Percentiles rank a stretch among this genome's conserved stretches.
Conservation (phyloP, 352 stramenopile genomes). For the Peronosclerospora sorghi region DNA sequence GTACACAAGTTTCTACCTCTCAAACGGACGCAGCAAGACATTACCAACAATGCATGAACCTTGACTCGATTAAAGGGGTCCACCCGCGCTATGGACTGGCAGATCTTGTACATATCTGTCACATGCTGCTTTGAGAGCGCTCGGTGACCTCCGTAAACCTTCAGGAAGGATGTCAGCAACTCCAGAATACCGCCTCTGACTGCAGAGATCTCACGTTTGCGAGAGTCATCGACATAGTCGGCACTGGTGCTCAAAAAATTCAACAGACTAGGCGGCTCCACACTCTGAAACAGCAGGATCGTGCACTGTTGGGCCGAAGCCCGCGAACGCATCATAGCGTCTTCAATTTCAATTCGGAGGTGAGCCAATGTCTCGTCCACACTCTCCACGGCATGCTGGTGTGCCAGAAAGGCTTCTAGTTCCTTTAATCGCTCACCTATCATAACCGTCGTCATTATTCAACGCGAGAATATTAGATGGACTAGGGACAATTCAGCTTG, state of each 20-base stretch:
- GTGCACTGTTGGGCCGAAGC: slow-evolving; percentile 52
- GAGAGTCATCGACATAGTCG: slow-evolving; percentile 32
- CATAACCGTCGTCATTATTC: slow-evolving; percentile 31
- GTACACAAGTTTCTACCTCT: not conserved
- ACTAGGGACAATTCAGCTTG: too few relatives aligned
- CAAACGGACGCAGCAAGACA: not conserved
- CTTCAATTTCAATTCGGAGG: slow-evolving; percentile 28
- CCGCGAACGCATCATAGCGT: slow-evolving; percentile 46
- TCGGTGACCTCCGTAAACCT: slow-evolving; percentile 31
- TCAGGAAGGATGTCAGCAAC: slow-evolving; percentile 38
- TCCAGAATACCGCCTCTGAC: slow-evolving; percentile 39
- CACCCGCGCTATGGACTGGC: slow-evolving; percentile 38
- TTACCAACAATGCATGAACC: slow-evolving; percentile 25
- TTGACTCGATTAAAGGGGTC: slow-evolving; percentile 65
- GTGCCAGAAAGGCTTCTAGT: slow-evolving; percentile 45
- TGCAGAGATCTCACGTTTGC: slow-evolving; percentile 46
- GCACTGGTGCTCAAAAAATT: slow-evolving; percentile 44
- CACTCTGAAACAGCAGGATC: slow-evolving; percentile 46
- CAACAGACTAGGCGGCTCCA: slow-evolving; percentile 39
- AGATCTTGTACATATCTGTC: slow-evolving; percentile 26
- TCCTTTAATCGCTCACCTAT: slow-evolving; percentile 49
- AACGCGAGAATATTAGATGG: slow-evolving; percentile 6
- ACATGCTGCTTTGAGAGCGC: slow-evolving; percentile 43
- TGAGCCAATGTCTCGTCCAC: slow-evolving; percentile 55
- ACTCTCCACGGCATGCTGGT: slow-evolving; percentile 46